phyloP scores from a whole-genome alignment of 2,329 filamentous ascomycete genomes.

The Xylariales sp. region DNA sequence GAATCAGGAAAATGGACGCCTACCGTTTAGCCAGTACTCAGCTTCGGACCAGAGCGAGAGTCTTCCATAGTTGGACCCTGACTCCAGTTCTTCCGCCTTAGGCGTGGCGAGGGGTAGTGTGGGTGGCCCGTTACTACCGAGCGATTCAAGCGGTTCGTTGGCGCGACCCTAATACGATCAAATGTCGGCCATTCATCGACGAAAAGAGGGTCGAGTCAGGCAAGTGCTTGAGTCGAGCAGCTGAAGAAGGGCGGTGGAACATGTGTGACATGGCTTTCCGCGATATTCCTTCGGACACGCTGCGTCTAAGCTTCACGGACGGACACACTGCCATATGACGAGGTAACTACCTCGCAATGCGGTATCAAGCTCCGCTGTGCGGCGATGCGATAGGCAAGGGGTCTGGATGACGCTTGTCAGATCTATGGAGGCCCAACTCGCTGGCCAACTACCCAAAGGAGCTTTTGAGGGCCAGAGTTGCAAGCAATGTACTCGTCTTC shows the following conservation, averaged over 20 bases:
- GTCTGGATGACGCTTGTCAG: not conserved
- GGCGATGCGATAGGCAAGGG: not conserved
- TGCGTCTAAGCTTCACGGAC: too few species aligned
- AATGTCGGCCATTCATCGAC: constrained; percentile 10
- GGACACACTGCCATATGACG: not conserved
- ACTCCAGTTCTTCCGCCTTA: constrained; percentile 14
- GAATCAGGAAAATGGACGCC: too few species aligned
- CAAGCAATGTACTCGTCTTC: constrained; percentile 6
- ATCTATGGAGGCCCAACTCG: constrained; percentile 3
- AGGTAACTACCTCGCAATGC: not conserved
- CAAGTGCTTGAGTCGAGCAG: constrained; percentile 11
- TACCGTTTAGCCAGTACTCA: constrained; percentile 13
- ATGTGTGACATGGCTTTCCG: too few species aligned
- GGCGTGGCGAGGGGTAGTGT: constrained; percentile 16
- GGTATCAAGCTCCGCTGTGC: not conserved
- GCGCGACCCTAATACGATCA: constrained; percentile 9
- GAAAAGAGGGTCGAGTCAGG: constrained; percentile 13
- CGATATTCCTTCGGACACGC: too few species aligned
- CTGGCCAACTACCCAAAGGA: constrained; percentile 4
- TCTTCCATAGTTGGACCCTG: constrained; percentile 12
- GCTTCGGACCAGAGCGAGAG: constrained; percentile 4
- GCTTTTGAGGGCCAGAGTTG: constrained; percentile 1
- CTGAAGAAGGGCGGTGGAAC: not conserved
- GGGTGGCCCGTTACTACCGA: constrained; percentile 12
- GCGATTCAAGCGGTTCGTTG: constrained; percentile 14